phyloP scores from a whole-genome alignment of 1,139 yeast genomes.

The Candida neerlandica region DNA sequence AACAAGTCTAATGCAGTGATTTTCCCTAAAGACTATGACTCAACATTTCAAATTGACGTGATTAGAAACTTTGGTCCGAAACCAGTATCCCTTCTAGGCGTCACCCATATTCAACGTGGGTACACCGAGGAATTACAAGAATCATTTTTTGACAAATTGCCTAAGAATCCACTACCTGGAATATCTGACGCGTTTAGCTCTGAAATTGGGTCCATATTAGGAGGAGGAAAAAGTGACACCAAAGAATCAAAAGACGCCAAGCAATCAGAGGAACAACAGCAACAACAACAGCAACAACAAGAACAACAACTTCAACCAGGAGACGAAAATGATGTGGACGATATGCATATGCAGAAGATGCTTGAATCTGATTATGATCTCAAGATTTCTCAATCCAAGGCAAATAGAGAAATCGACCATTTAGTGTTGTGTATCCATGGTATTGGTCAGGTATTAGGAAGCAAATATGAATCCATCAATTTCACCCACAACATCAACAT shows the following conservation, averaged over 20 bases:
- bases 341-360: conserved; percentile 41
- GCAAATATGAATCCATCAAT: conserved; percentile 76
- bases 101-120: conserved; percentile 43
- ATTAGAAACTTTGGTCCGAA: conserved; percentile 41
- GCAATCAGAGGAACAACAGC: conserved; percentile 10
- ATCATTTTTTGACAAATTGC: conserved; percentile 31
- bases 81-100: conserved; percentile 35
- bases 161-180: conserved; percentile 32
- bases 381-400: conserved; percentile 31
- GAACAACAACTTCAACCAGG: background rate
- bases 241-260: conserved; percentile 11
- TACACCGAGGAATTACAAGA: conserved; percentile 32
- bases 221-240: conserved; percentile 13
- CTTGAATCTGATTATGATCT: conserved; percentile 56
- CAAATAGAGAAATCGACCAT: conserved; percentile 69
- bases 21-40: conserved; percentile 39
- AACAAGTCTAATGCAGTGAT: conserved; percentile 38
- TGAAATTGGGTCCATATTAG: conserved; percentile 30
- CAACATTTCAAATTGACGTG: conserved; percentile 39
- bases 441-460: conserved; percentile 86
- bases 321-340: conserved; percentile 21
- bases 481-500: conserved; percentile 84
- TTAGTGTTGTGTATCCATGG: conserved; percentile 88
- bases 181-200: conserved; percentile 32
- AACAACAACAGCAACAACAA: conserved; percentile 9